phyloP scores from a whole-genome alignment of 2,329 filamentous ascomycete genomes.

The Diaporthe helianthi region DNA sequence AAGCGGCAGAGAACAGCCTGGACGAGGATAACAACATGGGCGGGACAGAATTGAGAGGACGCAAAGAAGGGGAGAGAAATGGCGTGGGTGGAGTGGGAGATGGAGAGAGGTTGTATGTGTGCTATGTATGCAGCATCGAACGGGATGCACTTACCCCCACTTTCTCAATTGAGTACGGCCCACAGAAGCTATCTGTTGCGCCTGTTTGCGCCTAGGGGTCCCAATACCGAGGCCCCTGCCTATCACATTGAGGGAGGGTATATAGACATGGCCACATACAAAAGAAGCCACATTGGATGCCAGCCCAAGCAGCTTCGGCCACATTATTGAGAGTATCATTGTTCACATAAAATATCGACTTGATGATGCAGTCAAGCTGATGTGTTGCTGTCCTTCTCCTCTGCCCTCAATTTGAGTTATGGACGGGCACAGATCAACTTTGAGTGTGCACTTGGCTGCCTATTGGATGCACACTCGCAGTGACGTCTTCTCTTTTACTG shows the following conservation, averaged over 20 bases:
- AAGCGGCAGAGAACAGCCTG: conserved; percentile 17
- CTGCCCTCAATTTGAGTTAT: background rate
- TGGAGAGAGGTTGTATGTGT: background rate
- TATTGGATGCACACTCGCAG: background rate
- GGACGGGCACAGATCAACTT: background rate
- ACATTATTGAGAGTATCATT: background rate
- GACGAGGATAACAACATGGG: conserved; percentile 30
- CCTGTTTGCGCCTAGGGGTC: background rate
- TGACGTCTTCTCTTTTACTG: background rate
- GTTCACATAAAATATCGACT: background rate
- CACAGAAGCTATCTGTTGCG: conserved; percentile 30
- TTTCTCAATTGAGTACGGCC: conserved; percentile 22
- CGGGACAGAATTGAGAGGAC: conserved; percentile 10
- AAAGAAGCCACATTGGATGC: background rate
- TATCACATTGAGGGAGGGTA: background rate
- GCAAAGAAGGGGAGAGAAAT: background rate
- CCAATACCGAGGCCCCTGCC: background rate
- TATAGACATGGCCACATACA: background rate
- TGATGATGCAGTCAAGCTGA: background rate
- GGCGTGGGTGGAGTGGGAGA: conserved; percentile 3
- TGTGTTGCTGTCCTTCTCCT: background rate
- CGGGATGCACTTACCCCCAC: conserved; percentile 14
- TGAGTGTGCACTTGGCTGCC: background rate
- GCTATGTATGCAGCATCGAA: background rate
- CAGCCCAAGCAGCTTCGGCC: background rate